A percentile compares a stretch with the other conserved stretches of the same genome.
Evolutionary conservation across 768 basidiomycete genomes (phyloP).

Genomic region (Mycena indigotica): DNA sequence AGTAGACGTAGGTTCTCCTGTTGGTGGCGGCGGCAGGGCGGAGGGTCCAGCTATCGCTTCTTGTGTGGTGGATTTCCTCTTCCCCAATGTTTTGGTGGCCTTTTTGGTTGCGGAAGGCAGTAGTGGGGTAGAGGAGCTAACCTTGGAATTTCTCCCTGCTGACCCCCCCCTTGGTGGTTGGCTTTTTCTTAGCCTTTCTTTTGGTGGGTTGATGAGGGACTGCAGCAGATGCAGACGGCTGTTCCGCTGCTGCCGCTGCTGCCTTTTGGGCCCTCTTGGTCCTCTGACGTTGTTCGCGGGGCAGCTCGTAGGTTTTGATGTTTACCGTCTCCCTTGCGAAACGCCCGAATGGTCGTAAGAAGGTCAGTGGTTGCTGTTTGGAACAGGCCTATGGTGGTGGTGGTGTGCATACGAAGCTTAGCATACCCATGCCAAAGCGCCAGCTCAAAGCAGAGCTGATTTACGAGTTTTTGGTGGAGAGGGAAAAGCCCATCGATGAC

Average conservation of each 20-base stretch:
- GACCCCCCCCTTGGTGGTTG: too few relatives aligned
- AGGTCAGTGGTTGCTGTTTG: slow-evolving; percentile 25
- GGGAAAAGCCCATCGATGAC: slow-evolving; percentile 34
- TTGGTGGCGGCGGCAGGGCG: too few relatives aligned
- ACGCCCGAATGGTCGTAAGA: slow-evolving; percentile 19
- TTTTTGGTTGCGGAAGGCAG: too few relatives aligned
- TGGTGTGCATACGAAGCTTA: slow-evolving; percentile 37
- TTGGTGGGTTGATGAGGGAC: not conserved
- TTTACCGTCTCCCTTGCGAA: slow-evolving; percentile 26
- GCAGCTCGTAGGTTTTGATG: slow-evolving; percentile 24
- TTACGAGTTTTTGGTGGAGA: slow-evolving; percentile 19
- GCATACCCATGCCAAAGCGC: slow-evolving; percentile 39
- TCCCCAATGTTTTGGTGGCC: too few relatives aligned
- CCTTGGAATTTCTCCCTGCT: too few relatives aligned
- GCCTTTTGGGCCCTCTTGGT: not conserved
- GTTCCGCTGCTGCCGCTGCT: not conserved
- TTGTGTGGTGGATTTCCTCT: too few relatives aligned
- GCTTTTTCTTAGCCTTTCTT: too few relatives aligned
- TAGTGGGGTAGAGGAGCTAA: too few relatives aligned
- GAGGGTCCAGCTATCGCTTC: too few relatives aligned
- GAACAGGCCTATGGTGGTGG: slow-evolving; percentile 22
- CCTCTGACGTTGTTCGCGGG: slow-evolving; percentile 2
- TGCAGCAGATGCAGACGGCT: not conserved
- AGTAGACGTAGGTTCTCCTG: too few relatives aligned
- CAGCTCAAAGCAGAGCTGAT: slow-evolving; percentile 29